Evolutionary conservation across 768 basidiomycete species (phyloP).

Genomic region (Lentinula boryana): DNA sequence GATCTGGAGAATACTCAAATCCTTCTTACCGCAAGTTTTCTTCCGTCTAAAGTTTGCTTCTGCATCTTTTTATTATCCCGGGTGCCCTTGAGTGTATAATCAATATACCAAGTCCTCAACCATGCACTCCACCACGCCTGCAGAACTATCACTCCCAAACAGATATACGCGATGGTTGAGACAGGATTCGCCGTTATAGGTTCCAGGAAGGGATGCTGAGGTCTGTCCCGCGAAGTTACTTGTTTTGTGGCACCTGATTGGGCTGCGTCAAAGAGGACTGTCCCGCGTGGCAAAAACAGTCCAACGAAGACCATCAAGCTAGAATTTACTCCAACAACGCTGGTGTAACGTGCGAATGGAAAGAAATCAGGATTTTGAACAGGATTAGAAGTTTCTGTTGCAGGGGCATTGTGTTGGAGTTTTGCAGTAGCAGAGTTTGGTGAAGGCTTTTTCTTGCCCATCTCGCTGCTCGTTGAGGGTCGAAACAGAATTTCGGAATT

Average conservation of each 20-base stretch:
- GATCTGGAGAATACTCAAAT: not conserved
- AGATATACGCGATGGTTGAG: slow-evolving; percentile 52
- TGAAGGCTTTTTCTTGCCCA: not conserved
- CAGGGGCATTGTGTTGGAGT: not conserved
- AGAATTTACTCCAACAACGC: slow-evolving; percentile 62
- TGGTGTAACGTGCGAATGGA: slow-evolving; percentile 56
- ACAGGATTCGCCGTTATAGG: slow-evolving; percentile 57
- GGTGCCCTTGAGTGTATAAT: slow-evolving; percentile 31
- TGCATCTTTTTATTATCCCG: slow-evolving; percentile 38
- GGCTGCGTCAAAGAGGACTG: slow-evolving; percentile 34
- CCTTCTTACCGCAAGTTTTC: slow-evolving; percentile 32
- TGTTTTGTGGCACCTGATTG: slow-evolving; percentile 22
- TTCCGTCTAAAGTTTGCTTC: slow-evolving; percentile 29
- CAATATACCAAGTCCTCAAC: slow-evolving; percentile 54
- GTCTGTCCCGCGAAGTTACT: slow-evolving; percentile 46
- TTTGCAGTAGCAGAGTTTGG: not conserved
- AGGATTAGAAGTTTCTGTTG: not conserved
- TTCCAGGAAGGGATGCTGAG: slow-evolving; percentile 67
- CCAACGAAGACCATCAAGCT: slow-evolving; percentile 60
- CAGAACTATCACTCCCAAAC: slow-evolving; percentile 45
- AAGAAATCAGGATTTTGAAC: slow-evolving; percentile 19
- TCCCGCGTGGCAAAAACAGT: slow-evolving; percentile 65
- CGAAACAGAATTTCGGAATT: no score
- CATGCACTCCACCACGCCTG: slow-evolving; percentile 72
- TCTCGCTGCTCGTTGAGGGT: not conserved